Percentiles rank a stretch among this genome's conserved stretches.
Conservation (phyloP, 345 rosid species). For the Eucalyptus fibrosa region DNA sequence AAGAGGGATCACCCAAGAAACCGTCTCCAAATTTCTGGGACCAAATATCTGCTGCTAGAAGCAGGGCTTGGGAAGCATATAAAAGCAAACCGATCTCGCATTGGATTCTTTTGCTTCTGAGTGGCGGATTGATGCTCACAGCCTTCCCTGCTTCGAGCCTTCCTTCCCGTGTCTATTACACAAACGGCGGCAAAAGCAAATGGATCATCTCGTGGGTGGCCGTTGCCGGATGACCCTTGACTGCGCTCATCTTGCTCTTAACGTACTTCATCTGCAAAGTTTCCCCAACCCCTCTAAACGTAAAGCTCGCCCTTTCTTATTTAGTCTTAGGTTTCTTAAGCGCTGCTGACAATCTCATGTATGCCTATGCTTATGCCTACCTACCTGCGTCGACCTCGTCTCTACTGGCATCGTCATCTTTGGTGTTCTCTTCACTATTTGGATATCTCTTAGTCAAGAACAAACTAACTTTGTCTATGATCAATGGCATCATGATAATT, state of each 20-base stretch:
- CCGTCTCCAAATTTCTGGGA: background rate
- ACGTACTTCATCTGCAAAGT: constrained; percentile 29
- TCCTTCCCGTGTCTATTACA: constrained; percentile 55
- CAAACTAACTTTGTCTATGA: constrained; percentile 47
- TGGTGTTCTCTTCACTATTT: constrained; percentile 58
- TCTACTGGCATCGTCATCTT: constrained; percentile 71
- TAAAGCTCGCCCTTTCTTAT: constrained; percentile 45
- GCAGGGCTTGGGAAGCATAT: constrained; percentile 26
- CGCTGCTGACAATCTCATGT: constrained; percentile 80
- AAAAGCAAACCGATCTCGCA: constrained; percentile 54
- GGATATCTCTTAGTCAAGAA: constrained; percentile 63
- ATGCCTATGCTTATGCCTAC: constrained; percentile 78
- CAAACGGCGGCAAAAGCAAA: constrained; percentile 76
- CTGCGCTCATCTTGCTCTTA: constrained; percentile 43
- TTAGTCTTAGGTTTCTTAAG: constrained; percentile 50
- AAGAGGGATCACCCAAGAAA: background rate
- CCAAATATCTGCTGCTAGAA: background rate
- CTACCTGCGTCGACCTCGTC: constrained; percentile 86
- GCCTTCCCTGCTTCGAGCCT: constrained; percentile 83
- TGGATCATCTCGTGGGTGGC: constrained; percentile 94
- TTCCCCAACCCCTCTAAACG: constrained; percentile 44
- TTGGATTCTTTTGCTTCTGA: constrained; percentile 55
- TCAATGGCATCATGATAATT: constrained; percentile 60
- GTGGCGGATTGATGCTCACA: constrained; percentile 47
- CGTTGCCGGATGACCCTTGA: constrained; percentile 80